Percentiles rank a stretch among this genome's conserved stretches.
Evolutionary conservation across 805 yeast genomes (phyloP).

Genomic region (Myxozyma vanderwaltii): DNA sequence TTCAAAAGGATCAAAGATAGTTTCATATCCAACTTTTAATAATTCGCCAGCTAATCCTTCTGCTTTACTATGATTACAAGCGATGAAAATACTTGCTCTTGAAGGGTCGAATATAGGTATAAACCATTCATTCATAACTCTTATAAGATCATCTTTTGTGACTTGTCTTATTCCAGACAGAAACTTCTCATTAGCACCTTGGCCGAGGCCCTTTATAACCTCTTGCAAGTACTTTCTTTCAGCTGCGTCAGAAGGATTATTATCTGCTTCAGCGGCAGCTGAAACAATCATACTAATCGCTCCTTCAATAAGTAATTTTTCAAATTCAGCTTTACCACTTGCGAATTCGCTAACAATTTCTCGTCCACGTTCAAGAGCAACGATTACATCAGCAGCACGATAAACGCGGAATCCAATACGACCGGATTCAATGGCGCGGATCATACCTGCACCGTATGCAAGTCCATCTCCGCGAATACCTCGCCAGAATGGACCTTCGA

Average conservation of each 20-base stretch:
- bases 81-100: constrained; percentile 62
- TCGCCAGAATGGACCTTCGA: constrained; percentile 97
- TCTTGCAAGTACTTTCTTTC: constrained; percentile 64
- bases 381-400: constrained; percentile 79
- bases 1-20: constrained; percentile 58
- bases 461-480: constrained; percentile 93
- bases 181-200: constrained; percentile 57
- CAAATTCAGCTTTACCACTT: constrained; percentile 56
- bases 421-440: constrained; percentile 64
- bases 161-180: constrained; percentile 54
- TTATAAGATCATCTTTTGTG: constrained; percentile 53
- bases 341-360: constrained; percentile 56
- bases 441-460: constrained; percentile 82
- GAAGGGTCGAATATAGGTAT: constrained; percentile 62
- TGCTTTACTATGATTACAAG: constrained; percentile 70
- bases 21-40: constrained; percentile 58
- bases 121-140: constrained; percentile 59
- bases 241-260: constrained; percentile 68
- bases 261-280: constrained; percentile 65
- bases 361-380: constrained; percentile 52
- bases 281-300: constrained; percentile 77
- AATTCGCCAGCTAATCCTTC: constrained; percentile 54
- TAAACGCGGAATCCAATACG: constrained; percentile 66
- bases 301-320: constrained; percentile 62
- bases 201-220: constrained; percentile 69